Evolutionary conservation across 495 filamentous ascomycete genomes (phyloP).

Genomic region (Penicillium bialowiezense): DNA sequence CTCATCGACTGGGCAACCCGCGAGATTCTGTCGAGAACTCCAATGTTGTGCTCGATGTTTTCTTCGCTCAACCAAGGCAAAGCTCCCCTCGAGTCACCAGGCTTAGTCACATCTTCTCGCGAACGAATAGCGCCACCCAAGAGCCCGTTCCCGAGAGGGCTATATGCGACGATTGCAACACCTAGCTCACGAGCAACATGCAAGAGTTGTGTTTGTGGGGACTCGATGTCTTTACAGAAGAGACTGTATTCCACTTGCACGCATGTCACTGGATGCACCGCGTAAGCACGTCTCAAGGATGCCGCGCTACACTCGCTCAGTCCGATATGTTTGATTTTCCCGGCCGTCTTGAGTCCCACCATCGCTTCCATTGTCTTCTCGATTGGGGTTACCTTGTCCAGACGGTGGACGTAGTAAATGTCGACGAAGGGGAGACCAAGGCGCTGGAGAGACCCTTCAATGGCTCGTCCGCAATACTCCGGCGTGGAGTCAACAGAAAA

Average conservation of each 20-base stretch:
- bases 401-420: constrained; percentile 57
- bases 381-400: constrained; percentile 49
- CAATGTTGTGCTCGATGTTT: constrained; percentile 51
- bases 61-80: constrained; percentile 49
- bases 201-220: constrained; percentile 43
- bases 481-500: constrained; percentile 43
- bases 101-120: constrained; percentile 44
- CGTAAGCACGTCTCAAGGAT: constrained; percentile 59
- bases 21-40: constrained; percentile 40
- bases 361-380: constrained; percentile 60
- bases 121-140: constrained; percentile 46
- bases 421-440: constrained; percentile 56
- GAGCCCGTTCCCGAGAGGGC: constrained; percentile 58
- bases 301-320: constrained; percentile 56
- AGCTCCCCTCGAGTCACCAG: constrained; percentile 32
- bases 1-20: constrained; percentile 47
- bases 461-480: constrained; percentile 50
- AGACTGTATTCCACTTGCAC: constrained; percentile 67
- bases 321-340: constrained; percentile 60
- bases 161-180: constrained; percentile 58
- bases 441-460: constrained; percentile 48
- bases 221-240: constrained; percentile 59
- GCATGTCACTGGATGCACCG: constrained; percentile 57
- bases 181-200: constrained; percentile 61
- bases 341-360: constrained; percentile 46